phyloP scores from a whole-genome alignment of 495 filamentous ascomycete genomes.

The Neurospora sublineolata region DNA sequence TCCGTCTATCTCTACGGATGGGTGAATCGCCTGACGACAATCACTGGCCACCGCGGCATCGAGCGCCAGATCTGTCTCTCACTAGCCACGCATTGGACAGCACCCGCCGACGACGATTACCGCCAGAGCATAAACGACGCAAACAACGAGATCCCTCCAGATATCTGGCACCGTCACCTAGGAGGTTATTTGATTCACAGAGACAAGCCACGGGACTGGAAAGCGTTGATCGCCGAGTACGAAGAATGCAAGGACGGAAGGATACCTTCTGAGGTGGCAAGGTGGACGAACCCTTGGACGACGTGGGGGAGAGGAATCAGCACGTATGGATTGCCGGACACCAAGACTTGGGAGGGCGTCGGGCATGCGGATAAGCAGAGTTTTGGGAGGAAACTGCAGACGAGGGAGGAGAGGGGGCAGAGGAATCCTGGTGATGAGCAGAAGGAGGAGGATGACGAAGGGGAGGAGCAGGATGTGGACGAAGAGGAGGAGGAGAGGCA shows the following conservation, averaged over 20 bases:
- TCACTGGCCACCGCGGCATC: constrained; percentile 23
- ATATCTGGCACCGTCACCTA: constrained; percentile 21
- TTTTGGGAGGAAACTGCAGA: constrained; percentile 14
- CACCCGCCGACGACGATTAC: neutral
- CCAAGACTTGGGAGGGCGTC: constrained; percentile 24
- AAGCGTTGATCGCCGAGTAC: constrained; percentile 6
- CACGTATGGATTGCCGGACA: constrained; percentile 22
- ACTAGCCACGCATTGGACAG: constrained; percentile 16
- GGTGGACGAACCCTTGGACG: constrained; percentile 23
- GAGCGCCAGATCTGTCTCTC: constrained; percentile 19
- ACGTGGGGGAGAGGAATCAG: constrained; percentile 25
- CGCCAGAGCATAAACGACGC: neutral
- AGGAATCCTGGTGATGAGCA: neutral
- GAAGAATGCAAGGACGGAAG: neutral
- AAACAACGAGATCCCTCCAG: constrained; percentile 13
- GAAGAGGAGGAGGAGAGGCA: constrained; percentile 2
- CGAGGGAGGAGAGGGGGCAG: constrained; percentile 5
- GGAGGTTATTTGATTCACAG: constrained; percentile 22
- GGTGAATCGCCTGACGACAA: constrained; percentile 15
- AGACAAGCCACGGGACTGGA: constrained; percentile 23
- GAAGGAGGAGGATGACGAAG: neutral
- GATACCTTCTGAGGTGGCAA: constrained; percentile 14
- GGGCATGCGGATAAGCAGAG: constrained; percentile 20
- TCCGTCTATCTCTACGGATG: constrained; percentile 23
- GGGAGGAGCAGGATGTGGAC: neutral